Evolutionary conservation across 2,329 filamentous ascomycete genomes (phyloP), one percentile per base, ranked within the genome.

Genomic region (Pyrenochaeta sp.): DNA sequence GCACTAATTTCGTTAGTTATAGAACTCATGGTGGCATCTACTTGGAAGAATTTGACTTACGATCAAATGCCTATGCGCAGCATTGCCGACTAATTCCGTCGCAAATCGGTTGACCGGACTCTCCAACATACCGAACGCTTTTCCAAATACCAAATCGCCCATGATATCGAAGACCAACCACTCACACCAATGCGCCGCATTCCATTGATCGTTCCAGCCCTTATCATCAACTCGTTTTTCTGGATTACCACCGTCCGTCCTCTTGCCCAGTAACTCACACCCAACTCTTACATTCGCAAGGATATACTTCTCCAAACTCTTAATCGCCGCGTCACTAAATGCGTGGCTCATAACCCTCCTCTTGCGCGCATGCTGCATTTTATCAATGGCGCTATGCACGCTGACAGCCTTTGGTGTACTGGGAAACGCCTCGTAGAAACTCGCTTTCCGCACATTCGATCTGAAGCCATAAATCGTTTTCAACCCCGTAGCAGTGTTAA

Each of bases 401-500:
- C 77, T 82, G 43, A 76, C 73, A 25, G 78, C 74, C 40, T 77
- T 73, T 10, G 77, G 77, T 15, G 76, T 79, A 6, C 77, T 76
- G 1, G 78, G 78, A 58, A 84, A 82, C 1, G 81, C 79, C 25
- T 75, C 73, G 66, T 85, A 84, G 62, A 81, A 83, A 36, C 78
- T 72, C 1, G 80, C 79, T 61, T 85, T 85, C 37, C 78, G 77
- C 13, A 84, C 79, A 61, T 84, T 83, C 43, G 78, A 72, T 27
- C 78, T 75, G 72, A 78, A 78, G 32, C 80, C 77, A 64, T 85
- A 84, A 67, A 85, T 83, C 8, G 80, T 77, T 57, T 82, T 81
- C 19, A 83, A 67, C 0, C 79, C 80, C 28, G 67, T 84, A 59
- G 85, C 85, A 53, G 87, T 89, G 82, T 95, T 94, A 80, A 96